Base-by-base conservation (phyloP, 805 yeast species). In the Vanderwaltozyma verrucispora region DNA sequence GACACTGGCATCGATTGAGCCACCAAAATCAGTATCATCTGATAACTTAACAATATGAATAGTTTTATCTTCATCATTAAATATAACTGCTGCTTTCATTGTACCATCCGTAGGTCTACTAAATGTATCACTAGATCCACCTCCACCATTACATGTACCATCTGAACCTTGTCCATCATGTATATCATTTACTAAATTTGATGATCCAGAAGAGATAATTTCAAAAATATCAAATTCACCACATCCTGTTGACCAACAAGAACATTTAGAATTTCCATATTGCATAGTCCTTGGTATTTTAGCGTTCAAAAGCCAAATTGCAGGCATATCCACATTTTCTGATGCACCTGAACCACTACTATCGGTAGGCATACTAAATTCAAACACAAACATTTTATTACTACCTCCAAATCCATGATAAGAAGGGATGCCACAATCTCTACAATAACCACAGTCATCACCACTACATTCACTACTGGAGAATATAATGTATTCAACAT, bases 171-270 rank as follows among this genome's bases (percentile, higher is more conserved):
- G 59, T 48, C 82, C 83, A 57, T 73, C 76, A 68, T 89, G 97
- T 53, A 89, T 65, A 58, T 85, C 89, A 41, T 83, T 69, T 51
- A 81, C 76, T 62, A 88, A 67, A 59, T 78, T 76, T 58, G 69
- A 65, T 44, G 83, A 76, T 48, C 95, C 95, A 26, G 80, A 48
- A 43, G 77, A 67, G 49, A 92, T 72, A 49, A 89, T 71, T 73
- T 92, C 98, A 54, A 89, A 92, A 53, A 87, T 69, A 65, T 92
- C 98, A 53, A 92, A 71, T 71, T 92, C 98, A 68, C 98, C 98
- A 68, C 98, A 92, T 42, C 97, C 97, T 37, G 94, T 72, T 37
- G 73, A 52, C 98, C 98, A 92, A 74, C 98, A 92, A 26, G 96
- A 86, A 71, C 97, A 92, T 19, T 72, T 59, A 16, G 78, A 60